Base-by-base conservation (phyloP, 768 basidiomycete species). In the Boletus patriciae region DNA sequence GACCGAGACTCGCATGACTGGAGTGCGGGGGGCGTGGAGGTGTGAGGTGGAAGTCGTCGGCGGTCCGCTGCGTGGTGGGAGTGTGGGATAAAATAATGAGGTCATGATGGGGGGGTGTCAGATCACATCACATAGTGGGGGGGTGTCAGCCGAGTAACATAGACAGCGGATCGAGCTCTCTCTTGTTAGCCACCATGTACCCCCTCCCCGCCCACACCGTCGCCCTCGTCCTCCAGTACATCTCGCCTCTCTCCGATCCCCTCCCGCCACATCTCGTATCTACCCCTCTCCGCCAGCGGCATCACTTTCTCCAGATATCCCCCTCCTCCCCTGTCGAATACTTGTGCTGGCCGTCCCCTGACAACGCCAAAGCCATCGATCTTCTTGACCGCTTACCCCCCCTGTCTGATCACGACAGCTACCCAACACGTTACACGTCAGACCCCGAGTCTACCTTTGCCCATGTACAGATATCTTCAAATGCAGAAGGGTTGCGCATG, bases 191-290 rank as follows among this genome's bases (percentile, higher is more conserved):
- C 23, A 49, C 18, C 49, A 80, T 80, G 78, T 50, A 63, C 29
- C 68, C 74, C 29, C 57, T 73, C 15, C 72, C 70, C 18, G 50
- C 73, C 7, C 73, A 77, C 48, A 63, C 76, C 9, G 69, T 86
- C 54, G 66, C 77, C 44, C 68, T 79, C 59, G 62, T 85, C 41
- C 80, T 89, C 31, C 77, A 82, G 60, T 83, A 85, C 67, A 82
- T 90, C 57, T 74, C 75, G 34, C 80, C 83, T 5, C 76, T 84
- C 45, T 62, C 70, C 18, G 70, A 70, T n/a, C 76, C 78, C 1
- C 68, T 91, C 38, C 87, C 88, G 1, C 73, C 77, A 0, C 80
- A 86, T 67, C 77, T 90, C 46, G 62, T 90, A 55, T 88, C 87
- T 2, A 69, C 69, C 6, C 74, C 82, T 19, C 80, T 89, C 33